Conservation (phyloP, 371 early-diverging fungal species). For the Entomophthora muscae region DNA sequence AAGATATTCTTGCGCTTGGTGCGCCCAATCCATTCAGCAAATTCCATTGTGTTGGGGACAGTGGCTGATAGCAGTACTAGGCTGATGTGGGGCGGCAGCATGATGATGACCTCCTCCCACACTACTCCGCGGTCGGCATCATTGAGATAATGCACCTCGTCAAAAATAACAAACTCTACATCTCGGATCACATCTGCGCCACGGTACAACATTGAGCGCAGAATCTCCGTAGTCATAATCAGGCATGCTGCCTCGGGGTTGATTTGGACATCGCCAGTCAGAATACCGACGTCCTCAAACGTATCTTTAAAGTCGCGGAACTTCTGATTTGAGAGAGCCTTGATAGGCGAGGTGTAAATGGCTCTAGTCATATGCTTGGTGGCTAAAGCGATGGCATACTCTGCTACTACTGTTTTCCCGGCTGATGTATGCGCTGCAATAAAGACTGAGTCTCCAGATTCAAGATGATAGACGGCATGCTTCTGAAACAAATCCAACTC, state of each 20-base stretch:
- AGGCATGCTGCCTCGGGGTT: slow-evolving; percentile 89
- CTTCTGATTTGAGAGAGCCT: slow-evolving; percentile 98
- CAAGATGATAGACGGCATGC: slow-evolving; percentile 91
- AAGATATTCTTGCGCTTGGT: slow-evolving; percentile 94
- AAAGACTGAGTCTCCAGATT: slow-evolving; percentile 90
- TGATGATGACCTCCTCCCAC: slow-evolving; percentile 99
- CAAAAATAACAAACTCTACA: slow-evolving; percentile 99
- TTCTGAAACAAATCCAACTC: slow-evolving; percentile 98
- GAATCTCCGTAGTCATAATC: slow-evolving; percentile 99
- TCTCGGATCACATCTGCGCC: slow-evolving; percentile 94
- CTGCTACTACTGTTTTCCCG: slow-evolving; percentile 99
- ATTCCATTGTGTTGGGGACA: slow-evolving; percentile 97
- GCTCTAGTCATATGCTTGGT: slow-evolving; percentile 90
- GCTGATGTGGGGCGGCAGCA: slow-evolving; percentile 89
- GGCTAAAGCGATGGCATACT: slow-evolving; percentile 93
- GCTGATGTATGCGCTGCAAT: slow-evolving; percentile 99
- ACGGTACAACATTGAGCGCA: slow-evolving; percentile 94
- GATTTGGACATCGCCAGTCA: slow-evolving; percentile 99
- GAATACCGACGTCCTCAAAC: slow-evolving; percentile 92
- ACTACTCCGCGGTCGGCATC: slow-evolving; percentile 94
- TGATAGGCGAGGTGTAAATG: slow-evolving; percentile 99
- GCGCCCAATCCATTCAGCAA: slow-evolving; percentile 99
- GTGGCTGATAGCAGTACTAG: slow-evolving; percentile 96
- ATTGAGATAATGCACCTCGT: slow-evolving; percentile 99
- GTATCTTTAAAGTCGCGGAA: slow-evolving; percentile 89